Conservation (phyloP, 2,329 filamentous ascomycete genomes). For the Chaetomiaceae sp. region DNA sequence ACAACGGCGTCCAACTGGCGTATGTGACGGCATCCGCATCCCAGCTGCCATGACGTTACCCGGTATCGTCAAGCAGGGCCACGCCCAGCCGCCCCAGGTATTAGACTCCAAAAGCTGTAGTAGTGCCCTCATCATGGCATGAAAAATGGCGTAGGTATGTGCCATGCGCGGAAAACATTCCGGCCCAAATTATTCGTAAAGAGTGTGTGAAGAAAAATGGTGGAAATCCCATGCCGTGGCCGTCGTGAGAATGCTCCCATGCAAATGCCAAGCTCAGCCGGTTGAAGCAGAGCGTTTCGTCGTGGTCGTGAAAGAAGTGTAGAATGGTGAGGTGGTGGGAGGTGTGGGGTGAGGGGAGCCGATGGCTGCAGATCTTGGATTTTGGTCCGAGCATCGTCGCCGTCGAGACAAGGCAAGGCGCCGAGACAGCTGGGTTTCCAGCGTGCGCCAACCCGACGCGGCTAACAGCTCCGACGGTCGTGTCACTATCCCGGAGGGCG, state of each 20-base stretch:
- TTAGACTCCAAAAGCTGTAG: background rate
- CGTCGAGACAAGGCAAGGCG: too few relatives aligned
- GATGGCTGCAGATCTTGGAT: too few relatives aligned
- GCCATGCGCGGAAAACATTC: background rate
- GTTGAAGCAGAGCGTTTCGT: slow-evolving; percentile 13
- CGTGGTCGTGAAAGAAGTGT: slow-evolving; percentile 11
- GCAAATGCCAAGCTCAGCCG: slow-evolving; percentile 8
- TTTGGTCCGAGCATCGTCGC: too few relatives aligned
- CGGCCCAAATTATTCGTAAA: background rate
- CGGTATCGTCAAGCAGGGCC: background rate
- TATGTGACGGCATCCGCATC: background rate
- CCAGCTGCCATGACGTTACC: too few relatives aligned
- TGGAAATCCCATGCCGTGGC: slow-evolving; percentile 3
- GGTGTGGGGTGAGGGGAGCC: too few relatives aligned
- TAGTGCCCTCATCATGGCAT: background rate
- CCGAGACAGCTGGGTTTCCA: too few relatives aligned
- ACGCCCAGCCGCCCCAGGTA: too few relatives aligned
- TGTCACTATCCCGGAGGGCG: too few relatives aligned
- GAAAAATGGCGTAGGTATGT: background rate
- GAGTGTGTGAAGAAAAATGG: slow-evolving; percentile 1
- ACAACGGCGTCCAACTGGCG: too few relatives aligned
- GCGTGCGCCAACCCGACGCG: too few relatives aligned
- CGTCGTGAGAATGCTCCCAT: slow-evolving; percentile 4
- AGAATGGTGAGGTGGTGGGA: too few relatives aligned
- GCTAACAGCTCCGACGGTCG: too few relatives aligned